A percentile compares a stretch with the other conserved stretches of the same genome.
phyloP scores from a whole-genome alignment of 345 rosid genomes.

The Eutrema yunnanense region DNA sequence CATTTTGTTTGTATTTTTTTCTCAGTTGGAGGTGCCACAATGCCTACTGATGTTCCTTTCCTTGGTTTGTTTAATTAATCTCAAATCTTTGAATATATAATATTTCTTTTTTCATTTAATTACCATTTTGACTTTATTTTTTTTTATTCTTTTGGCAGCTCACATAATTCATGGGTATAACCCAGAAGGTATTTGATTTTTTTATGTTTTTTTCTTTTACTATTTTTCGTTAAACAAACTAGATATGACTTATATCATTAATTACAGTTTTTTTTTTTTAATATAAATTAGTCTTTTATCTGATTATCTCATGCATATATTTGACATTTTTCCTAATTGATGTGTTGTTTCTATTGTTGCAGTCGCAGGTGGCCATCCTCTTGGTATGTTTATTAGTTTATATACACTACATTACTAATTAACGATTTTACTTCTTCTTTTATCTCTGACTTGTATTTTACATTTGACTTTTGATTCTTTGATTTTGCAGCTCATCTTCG shows the following conservation, averaged over 20 bases:
- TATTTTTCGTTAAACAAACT: background rate
- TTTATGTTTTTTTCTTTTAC: background rate
- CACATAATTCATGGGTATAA: background rate
- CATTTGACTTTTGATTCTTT: background rate
- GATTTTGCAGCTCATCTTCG: slow-evolving; percentile 5
- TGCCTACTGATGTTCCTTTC: background rate
- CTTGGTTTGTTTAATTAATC: background rate
- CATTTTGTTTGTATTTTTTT: background rate
- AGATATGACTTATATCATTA: background rate
- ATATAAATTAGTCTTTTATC: too few relatives aligned
- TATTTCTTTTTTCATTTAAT: background rate
- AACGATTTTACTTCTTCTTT: background rate
- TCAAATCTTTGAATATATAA: background rate
- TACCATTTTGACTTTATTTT: background rate
- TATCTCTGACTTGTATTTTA: background rate
- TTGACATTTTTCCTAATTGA: background rate
- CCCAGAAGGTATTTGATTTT: slow-evolving; percentile 7
- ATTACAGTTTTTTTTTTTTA: background rate
- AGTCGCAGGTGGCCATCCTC: slow-evolving; percentile 7
- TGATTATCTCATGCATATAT: background rate
- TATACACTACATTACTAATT: background rate
- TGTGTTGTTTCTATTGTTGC: background rate
- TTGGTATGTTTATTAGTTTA: background rate
- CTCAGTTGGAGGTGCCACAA: slow-evolving; percentile 2
- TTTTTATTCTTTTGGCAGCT: background rate